Percentiles rank a stretch among this genome's conserved stretches.
These are phyloP conservation scores for Cutaneotrichosporon cyanovorans DNA, from an alignment of 1,284 basidiomycete genomes.

Conservation along the genomic window DNA sequence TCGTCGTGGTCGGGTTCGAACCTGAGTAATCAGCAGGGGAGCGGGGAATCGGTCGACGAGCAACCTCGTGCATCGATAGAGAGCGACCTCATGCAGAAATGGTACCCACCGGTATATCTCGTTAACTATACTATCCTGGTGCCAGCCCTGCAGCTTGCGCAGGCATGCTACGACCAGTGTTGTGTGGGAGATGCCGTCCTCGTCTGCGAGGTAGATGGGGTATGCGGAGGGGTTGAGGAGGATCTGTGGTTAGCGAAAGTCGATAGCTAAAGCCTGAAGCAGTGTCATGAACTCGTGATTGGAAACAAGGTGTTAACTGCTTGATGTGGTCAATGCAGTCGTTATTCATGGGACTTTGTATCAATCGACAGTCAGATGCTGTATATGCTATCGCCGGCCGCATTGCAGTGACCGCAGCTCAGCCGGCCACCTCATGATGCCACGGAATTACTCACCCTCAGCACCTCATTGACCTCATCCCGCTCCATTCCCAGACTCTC, in stretches of 20 bases:
- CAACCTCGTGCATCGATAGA: neutral
- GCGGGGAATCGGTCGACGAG: neutral
- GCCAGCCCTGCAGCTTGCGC: constrained; percentile 41
- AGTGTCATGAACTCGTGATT: no score
- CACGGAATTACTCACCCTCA: constrained; percentile 37
- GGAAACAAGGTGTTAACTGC: no score
- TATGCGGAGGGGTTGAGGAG: constrained; percentile 32
- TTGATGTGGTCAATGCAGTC: no score
- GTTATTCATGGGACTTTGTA: no score
- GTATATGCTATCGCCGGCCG: no score
- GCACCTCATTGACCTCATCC: constrained; percentile 30
- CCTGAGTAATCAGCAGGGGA: no score
- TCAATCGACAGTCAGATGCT: no score
- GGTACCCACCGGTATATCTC: constrained; percentile 36
- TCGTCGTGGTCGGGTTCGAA: constrained; percentile 42
- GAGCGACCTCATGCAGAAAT: neutral
- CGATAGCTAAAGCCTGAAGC: no score
- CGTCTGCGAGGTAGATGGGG: constrained; percentile 40
- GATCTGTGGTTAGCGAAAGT: constrained; percentile 15
- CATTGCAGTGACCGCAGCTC: no score
- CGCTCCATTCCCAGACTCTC: constrained; percentile 39
- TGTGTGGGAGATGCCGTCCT: constrained; percentile 40
- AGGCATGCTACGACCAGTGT: constrained; percentile 37
- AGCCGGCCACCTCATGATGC: no score
- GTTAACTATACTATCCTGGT: constrained; percentile 32